Evolutionary conservation across 768 basidiomycete genomes (phyloP), one percentile per base, ranked within the genome.

Genomic region (Boletus rubroflammeus): DNA sequence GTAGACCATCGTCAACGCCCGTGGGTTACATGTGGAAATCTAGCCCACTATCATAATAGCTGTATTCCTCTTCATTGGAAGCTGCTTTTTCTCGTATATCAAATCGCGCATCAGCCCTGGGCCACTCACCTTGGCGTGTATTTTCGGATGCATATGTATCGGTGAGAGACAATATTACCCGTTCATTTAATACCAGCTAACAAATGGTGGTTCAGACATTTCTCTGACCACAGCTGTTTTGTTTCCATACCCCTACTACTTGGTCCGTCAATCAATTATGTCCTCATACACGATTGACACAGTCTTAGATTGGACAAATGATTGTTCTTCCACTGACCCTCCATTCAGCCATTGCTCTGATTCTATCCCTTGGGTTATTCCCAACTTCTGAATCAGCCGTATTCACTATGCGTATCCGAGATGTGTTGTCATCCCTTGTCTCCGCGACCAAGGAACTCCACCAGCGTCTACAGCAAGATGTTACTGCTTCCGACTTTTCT

Each of bases 171-270:
- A 39, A n/a, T 23, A 9, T 42, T 10, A 6, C 34, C n/a, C 19
- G 19, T 25, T 36, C 17, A 2, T 31, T 14, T 29, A 13, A 47
- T 34, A 17, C 6, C 31, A 26, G 10, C 41, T 54, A 17, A 61
- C 29, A 46, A 29, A 23, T 8, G 25, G 9, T 52, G 32, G 6
- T 53, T 23, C 55, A 85, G 87, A 87, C 60, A 83, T 86, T 17
- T 69, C 72, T 15, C 61, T 87, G 17, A 83, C 81, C 0, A 82
- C 81, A 0, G 79, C 81, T 0, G 78, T 68, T 13, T 68, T 90
- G 8, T 84, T 79, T 61, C 88, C 88, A 1, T 89, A 75, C 58
- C 81, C 87, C 2, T 80, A 78, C 62, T 90, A 90, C 66, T 58
- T 48, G 51, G 77, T 77, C 49, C 56, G 76, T 62, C 47, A 10